Evolutionary conservation across 208 protist genomes (phyloP).

Genomic region (Leishmania amazonensis): DNA sequence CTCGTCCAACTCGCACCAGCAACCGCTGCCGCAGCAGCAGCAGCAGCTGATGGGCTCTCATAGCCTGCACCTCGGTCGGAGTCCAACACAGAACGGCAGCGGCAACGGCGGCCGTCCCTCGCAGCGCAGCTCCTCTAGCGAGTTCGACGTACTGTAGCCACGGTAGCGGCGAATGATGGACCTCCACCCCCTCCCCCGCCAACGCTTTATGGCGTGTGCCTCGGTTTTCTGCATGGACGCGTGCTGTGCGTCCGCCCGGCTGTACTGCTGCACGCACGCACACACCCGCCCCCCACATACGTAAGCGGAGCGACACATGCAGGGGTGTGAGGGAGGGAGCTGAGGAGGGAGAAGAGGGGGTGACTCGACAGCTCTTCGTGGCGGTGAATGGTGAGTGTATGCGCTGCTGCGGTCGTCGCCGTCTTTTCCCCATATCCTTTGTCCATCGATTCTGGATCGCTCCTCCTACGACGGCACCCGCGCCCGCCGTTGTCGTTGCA

Average conservation of each 20-base stretch:
- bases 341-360: background rate
- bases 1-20: constrained; percentile 7
- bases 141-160: constrained; percentile 21
- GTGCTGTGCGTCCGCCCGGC: background rate
- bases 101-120: constrained; percentile 3
- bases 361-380: background rate
- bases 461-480: background rate
- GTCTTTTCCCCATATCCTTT: background rate
- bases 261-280: background rate
- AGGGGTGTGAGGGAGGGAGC: background rate
- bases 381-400: background rate
- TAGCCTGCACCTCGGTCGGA: background rate
- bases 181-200: background rate
- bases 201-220: too few species aligned
- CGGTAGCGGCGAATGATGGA: too few species aligned
- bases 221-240: background rate
- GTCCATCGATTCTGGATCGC: background rate
- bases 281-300: background rate
- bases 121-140: constrained; percentile 26
- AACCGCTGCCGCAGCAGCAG: constrained; percentile 11
- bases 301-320: background rate
- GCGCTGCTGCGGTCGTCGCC: too few species aligned
- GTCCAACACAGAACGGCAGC: background rate
- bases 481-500: too few species aligned
- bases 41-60: constrained; percentile 1